Evolutionary conservation across 1,139 yeast species (phyloP).

Genomic region (Debaryomyces udenii): DNA sequence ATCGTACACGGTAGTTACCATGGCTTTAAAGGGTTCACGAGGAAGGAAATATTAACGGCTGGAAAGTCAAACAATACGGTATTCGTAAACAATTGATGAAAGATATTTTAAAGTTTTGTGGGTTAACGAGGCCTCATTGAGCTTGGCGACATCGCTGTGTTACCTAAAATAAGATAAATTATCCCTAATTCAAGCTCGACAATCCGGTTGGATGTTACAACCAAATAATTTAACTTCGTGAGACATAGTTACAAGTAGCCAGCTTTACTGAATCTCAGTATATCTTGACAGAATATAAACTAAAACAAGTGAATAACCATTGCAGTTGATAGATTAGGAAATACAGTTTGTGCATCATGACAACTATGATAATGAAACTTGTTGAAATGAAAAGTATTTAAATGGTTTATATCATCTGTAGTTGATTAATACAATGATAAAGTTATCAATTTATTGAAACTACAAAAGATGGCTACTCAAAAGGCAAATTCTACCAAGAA

Average conservation of each 20-base stretch:
- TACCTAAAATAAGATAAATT: slow-evolving; percentile 1
- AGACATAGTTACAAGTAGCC: slow-evolving; percentile 3
- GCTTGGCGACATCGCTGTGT: background rate
- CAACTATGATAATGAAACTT: background rate
- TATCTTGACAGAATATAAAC: no score
- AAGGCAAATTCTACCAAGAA: slow-evolving; percentile 6
- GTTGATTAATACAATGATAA: background rate
- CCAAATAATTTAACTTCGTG: slow-evolving; percentile 1
- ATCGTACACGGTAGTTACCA: background rate
- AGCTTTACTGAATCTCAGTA: background rate
- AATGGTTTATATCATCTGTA: background rate
- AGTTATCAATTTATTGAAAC: background rate
- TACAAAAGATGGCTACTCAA: slow-evolving; percentile 7
- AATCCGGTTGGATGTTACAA: slow-evolving; percentile 7
- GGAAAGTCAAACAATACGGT: background rate
- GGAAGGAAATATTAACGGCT: background rate
- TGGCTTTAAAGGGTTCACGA: background rate
- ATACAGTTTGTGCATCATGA: background rate
- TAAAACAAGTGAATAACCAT: slow-evolving; percentile 7
- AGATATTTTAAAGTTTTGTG: background rate
- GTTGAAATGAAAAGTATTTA: background rate
- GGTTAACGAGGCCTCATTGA: background rate
- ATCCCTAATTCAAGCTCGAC: slow-evolving; percentile 5
- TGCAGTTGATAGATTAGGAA: slow-evolving; percentile 5
- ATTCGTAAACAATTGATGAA: slow-evolving; percentile 1